Percentiles rank a stretch among this genome's conserved stretches.
Conservation (phyloP, 345 rosid species). For the Bruguiera parviflora region DNA sequence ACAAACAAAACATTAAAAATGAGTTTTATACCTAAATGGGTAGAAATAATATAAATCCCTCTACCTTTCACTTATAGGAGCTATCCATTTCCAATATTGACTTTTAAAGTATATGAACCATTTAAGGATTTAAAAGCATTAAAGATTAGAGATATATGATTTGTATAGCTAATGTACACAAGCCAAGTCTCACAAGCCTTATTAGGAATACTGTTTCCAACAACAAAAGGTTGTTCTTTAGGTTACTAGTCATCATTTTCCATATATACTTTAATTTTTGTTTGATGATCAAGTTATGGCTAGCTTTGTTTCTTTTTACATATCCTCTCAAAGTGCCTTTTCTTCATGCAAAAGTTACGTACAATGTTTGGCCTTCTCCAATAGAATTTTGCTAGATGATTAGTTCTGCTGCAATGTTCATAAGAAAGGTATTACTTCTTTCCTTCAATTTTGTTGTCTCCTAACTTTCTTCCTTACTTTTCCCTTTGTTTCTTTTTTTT, state of each 20-base stretch:
- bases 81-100: conserved; percentile 1
- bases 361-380: conserved; percentile 10
- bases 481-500: background rate
- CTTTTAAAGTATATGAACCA: background rate
- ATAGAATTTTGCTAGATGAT: background rate
- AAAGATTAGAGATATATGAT: conserved; percentile 5
- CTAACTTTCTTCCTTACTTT: background rate
- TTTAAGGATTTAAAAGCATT: background rate
- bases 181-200: background rate
- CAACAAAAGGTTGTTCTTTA: background rate
- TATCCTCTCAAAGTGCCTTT: conserved; percentile 3
- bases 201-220: background rate
- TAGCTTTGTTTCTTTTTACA: background rate
- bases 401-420: background rate
- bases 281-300: background rate
- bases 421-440: background rate
- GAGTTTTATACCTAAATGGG: background rate
- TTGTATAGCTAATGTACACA: background rate
- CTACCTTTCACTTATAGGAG: background rate
- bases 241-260: background rate
- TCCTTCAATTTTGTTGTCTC: background rate
- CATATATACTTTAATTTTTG: background rate
- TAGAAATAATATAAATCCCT: background rate
- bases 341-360: background rate
- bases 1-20: conserved; percentile 10